A percentile compares a stretch with the other conserved stretches of the same genome.
Evolutionary conservation across 495 filamentous ascomycete genomes (phyloP).

Genomic region (Astrothelium subdiscretum): DNA sequence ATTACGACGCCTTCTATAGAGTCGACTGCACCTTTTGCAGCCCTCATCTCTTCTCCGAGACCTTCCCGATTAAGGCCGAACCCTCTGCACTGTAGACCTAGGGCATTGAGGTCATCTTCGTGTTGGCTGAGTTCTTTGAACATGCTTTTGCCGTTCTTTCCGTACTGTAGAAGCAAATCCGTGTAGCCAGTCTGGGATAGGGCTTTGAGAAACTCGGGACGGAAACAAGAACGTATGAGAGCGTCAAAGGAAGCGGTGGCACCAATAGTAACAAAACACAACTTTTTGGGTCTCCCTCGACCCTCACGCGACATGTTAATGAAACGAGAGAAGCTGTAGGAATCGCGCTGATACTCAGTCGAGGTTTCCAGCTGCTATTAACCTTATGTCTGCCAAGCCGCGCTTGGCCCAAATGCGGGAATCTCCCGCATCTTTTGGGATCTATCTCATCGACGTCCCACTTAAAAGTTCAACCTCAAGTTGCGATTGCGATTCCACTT

Average conservation of each 20-base stretch:
- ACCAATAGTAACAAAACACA: slow-evolving; percentile 77
- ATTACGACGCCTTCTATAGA: slow-evolving; percentile 56
- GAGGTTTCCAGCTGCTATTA: too few species aligned
- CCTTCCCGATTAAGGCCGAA: slow-evolving; percentile 43
- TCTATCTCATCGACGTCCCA: neutral
- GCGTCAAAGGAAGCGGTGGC: slow-evolving; percentile 74
- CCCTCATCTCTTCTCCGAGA: slow-evolving; percentile 44
- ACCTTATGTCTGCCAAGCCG: neutral
- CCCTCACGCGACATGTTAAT: neutral
- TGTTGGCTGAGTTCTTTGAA: slow-evolving; percentile 27
- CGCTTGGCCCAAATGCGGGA: neutral
- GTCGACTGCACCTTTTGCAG: slow-evolving; percentile 29
- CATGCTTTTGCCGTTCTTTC: slow-evolving; percentile 42
- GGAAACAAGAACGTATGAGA: slow-evolving; percentile 56
- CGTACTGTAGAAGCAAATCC: slow-evolving; percentile 64
- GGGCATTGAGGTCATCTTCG: neutral
- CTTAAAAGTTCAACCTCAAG: too few species aligned
- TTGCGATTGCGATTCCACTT: neutral
- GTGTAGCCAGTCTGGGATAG: slow-evolving; percentile 48
- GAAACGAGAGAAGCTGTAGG: neutral
- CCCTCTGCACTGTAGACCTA: neutral
- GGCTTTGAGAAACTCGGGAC: slow-evolving; percentile 44
- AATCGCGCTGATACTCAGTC: too few species aligned
- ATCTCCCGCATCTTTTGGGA: neutral
- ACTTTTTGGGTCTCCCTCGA: slow-evolving; percentile 23